phyloP scores from a whole-genome alignment of 352 stramenopile genomes.

The Globisporangium canariense region DNA sequence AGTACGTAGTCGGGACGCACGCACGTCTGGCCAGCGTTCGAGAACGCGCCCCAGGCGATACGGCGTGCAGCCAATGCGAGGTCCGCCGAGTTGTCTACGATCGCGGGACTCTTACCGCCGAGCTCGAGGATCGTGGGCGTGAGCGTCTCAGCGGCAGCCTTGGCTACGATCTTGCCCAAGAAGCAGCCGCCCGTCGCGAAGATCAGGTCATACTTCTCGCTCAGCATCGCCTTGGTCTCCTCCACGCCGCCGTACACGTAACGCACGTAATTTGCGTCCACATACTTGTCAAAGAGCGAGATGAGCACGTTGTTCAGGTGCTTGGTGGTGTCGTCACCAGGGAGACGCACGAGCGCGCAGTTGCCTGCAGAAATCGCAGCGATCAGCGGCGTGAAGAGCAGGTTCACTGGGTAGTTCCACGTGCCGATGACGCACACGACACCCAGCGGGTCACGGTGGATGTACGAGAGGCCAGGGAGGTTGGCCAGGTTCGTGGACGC shows the following conservation, averaged over 20 bases:
- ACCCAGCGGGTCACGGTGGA: slow-evolving; percentile 71
- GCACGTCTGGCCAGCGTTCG: slow-evolving; percentile 95
- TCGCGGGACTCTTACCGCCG: slow-evolving; percentile 91
- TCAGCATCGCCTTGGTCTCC: slow-evolving; percentile 77
- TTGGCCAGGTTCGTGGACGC: slow-evolving; percentile 53
- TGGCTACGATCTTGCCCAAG: slow-evolving; percentile 89
- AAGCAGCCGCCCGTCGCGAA: slow-evolving; percentile 74
- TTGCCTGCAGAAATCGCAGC: slow-evolving; percentile 90
- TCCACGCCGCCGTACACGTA: slow-evolving; percentile 83
- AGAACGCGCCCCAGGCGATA: slow-evolving; percentile 82
- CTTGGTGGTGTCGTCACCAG: slow-evolving; percentile 79
- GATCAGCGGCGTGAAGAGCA: slow-evolving; percentile 76
- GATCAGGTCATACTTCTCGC: slow-evolving; percentile 82
- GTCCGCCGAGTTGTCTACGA: slow-evolving; percentile 69
- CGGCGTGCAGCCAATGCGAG: slow-evolving; percentile 56
- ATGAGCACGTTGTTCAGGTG: slow-evolving; percentile 58
- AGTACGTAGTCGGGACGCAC: slow-evolving; percentile 93
- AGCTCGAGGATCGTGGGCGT: slow-evolving; percentile 95
- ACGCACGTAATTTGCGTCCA: slow-evolving; percentile 71
- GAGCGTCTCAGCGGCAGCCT: slow-evolving; percentile 90
- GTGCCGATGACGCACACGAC: slow-evolving; percentile 88
- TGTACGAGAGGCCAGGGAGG: slow-evolving; percentile 55
- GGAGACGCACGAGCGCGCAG: slow-evolving; percentile 90
- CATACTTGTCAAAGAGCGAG: slow-evolving; percentile 64
- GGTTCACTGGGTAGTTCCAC: slow-evolving; percentile 91